A percentile compares a stretch with the other conserved stretches of the same genome.
phyloP scores from a whole-genome alignment of 768 basidiomycete species.

The Rhizopogon sp. region DNA sequence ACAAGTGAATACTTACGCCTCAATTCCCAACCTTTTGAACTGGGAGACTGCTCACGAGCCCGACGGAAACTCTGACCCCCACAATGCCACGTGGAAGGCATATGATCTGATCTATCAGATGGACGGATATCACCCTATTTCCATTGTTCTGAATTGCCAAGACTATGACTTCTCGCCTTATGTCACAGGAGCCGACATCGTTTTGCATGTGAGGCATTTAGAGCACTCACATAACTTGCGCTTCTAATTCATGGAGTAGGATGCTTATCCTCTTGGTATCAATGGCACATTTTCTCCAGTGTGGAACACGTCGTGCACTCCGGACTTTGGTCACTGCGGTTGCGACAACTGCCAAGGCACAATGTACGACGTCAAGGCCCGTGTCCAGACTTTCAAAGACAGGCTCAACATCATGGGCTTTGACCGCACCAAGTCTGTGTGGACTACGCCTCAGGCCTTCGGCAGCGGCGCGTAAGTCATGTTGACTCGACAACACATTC shows the following conservation, averaged over 20 bases:
- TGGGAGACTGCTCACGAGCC: conserved; percentile 77
- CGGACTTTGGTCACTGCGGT: conserved; percentile 69
- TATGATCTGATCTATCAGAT: conserved; percentile 43
- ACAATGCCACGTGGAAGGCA: conserved; percentile 44
- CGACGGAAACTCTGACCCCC: conserved; percentile 62
- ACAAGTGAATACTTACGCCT: conserved; percentile 61
- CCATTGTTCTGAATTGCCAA: conserved; percentile 49
- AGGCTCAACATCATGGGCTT: conserved; percentile 59
- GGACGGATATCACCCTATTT: conserved; percentile 57
- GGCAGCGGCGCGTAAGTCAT: conserved; percentile 40
- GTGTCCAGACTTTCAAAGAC: conserved; percentile 62
- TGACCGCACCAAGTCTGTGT: conserved; percentile 62
- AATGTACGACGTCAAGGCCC: conserved; percentile 58
- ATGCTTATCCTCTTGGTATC: conserved; percentile 36
- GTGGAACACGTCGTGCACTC: conserved; percentile 59
- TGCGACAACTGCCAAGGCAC: conserved; percentile 62
- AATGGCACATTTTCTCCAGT: conserved; percentile 58
- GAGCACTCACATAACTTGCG: conserved; percentile 19
- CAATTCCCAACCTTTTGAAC: conserved; percentile 59
- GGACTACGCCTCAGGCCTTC: conserved; percentile 77
- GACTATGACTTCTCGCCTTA: conserved; percentile 61
- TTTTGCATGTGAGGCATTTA: conserved; percentile 59
- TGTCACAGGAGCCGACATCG: conserved; percentile 59
- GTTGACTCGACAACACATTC: accelerated
- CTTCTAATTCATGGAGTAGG: conserved; percentile 1